Base-by-base conservation (phyloP, 1,284 basidiomycete genomes). In the Apiotrichum sp. region DNA sequence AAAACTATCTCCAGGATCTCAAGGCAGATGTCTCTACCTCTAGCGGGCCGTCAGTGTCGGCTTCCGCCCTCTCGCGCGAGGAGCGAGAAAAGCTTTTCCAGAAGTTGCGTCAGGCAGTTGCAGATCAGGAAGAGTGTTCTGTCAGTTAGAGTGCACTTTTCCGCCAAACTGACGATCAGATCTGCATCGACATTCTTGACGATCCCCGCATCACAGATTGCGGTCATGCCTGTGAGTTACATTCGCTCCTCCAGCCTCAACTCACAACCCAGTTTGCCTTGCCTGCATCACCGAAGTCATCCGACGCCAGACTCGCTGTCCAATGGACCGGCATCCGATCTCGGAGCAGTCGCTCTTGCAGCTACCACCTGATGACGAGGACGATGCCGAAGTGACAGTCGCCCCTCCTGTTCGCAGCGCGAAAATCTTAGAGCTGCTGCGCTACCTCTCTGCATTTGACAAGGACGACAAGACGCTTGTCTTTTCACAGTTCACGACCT, bases 401-500 rank as follows among this genome's bases (percentile, higher is more conserved):
- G 47, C 55, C 3, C 57, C 65, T 10, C 60, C 67, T 2, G 83
- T 31, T 10, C 58, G 86, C 9, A 91, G 89, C 13, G 86, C 88
- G 9, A 93, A 93, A 75, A 86, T 91, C 50, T 83, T 87, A 49
- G 88, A 90, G 66, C 78, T 92, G 13, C 71, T 90, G 33, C 80
- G 86, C 50, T 80, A 91, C 48, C 78, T 93, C 48, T 78, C 81
- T 58, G 73, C 89, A 13, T 87, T 84, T 10, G 86, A 87, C 0
- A 61, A 66, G 3, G 81, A 79, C 5, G 87, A 89, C 62, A 92
- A 92, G 72, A 86, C 86, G 1, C 77, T 92, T 1, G 87, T 90
- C 1, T 91, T 91, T 66, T 88, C 86, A 3, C 88, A 90, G 65
- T 92, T 91, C 66, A 92, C 89, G 2, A 82, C 84, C 3, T 91